Percentiles rank a stretch among this genome's conserved stretches.
Conservation (phyloP, 2,329 filamentous ascomycete species). For the Ophiostoma novo-ulmi region DNA sequence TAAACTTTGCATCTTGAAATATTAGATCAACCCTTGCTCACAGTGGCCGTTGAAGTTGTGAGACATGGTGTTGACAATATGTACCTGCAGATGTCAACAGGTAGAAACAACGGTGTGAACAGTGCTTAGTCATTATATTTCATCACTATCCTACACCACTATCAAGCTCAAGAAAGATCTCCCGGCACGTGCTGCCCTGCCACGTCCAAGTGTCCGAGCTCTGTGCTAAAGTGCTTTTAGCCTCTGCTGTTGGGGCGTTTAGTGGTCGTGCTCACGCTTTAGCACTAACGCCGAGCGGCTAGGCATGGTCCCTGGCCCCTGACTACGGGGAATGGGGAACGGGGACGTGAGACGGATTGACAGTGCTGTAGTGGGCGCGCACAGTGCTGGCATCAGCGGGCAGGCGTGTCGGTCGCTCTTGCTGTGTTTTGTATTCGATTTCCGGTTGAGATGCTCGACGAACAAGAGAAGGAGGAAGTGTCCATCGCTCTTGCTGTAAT, state of each 20-base stretch:
- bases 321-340: not conserved
- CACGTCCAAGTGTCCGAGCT: not conserved
- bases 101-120: not conserved
- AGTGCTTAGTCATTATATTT: not conserved
- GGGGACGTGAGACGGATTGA: not conserved
- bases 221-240: not conserved
- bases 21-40: not conserved
- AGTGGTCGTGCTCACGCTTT: not conserved
- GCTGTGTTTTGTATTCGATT: not conserved
- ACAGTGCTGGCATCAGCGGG: not conserved
- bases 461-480: not conserved
- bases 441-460: not conserved
- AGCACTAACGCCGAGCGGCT: constrained; percentile 3
- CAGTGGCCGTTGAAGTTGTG: not conserved
- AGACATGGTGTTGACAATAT: constrained; percentile 5
- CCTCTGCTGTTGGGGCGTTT: too few relatives aligned
- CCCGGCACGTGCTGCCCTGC: not conserved
- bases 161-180: not conserved
- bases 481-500: constrained; percentile 3
- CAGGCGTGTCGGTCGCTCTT: not conserved
- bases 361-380: not conserved
- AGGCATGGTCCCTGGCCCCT: not conserved
- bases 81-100: too few relatives aligned
- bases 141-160: too few relatives aligned
- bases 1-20: not conserved